Conservation (phyloP, 192 early-diverging fungal species). For the Chytriomyces sp. region DNA sequence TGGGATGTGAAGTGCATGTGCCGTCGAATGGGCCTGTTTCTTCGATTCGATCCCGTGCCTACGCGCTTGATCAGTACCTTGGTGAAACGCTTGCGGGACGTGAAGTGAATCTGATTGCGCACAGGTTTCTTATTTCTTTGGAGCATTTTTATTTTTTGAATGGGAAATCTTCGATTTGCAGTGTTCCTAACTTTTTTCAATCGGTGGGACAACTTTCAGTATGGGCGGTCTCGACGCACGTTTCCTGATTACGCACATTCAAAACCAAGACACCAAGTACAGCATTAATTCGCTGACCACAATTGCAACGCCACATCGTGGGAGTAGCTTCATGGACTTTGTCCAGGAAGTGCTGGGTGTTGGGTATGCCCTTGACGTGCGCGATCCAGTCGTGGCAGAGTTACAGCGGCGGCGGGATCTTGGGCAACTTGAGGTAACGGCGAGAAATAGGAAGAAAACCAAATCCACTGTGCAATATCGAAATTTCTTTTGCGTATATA, state of each 20-base stretch:
- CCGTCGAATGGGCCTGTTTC: conserved; percentile 77
- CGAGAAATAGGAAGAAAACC: not conserved
- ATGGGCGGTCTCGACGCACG: conserved; percentile 91
- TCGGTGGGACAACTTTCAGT: not conserved
- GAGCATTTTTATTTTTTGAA: not conserved
- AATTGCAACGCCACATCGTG: conserved; percentile 92
- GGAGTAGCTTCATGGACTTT: conserved; percentile 94
- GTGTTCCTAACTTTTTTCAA: no score
- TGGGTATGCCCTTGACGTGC: conserved; percentile 55
- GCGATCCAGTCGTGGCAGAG: conserved; percentile 45
- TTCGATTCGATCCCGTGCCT: conserved; percentile 73
- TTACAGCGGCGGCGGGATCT: conserved; percentile 20
- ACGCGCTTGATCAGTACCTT: conserved; percentile 74
- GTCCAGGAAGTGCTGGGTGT: conserved; percentile 85
- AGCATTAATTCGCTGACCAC: conserved; percentile 83
- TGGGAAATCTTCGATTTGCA: conserved; percentile 23
- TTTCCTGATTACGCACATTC: conserved; percentile 87
- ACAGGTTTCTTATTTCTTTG: conserved; percentile 80
- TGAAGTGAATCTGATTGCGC: conserved; percentile 85
- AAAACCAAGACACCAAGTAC: conserved; percentile 61
- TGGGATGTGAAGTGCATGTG: conserved; percentile 83
- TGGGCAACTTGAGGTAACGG: not conserved
- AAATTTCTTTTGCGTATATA: not conserved
- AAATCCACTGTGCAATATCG: not conserved
- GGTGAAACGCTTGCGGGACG: conserved; percentile 57